Evolutionary conservation across 1,139 yeast species (phyloP).

Genomic region (Scheffersomyces parashehatae): DNA sequence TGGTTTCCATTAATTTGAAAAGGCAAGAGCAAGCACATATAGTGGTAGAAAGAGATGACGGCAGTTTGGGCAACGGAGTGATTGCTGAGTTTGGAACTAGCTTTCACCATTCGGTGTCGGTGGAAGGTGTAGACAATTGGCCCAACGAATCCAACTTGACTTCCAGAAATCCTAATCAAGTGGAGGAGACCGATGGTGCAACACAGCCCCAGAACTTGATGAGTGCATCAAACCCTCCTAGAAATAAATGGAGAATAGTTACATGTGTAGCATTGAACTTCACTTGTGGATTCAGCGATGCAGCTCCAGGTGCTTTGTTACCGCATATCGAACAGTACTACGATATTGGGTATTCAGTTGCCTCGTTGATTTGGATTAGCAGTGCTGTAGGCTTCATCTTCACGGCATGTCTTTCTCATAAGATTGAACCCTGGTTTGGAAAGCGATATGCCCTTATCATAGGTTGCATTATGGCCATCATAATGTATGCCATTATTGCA

Average conservation of each 20-base stretch:
- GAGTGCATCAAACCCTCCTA: slow-evolving; percentile 42
- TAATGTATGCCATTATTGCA: slow-evolving; percentile 42
- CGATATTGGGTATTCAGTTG: slow-evolving; percentile 36
- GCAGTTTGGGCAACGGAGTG: too few relatives aligned
- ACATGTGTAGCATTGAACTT: slow-evolving; percentile 44
- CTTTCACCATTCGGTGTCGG: too few relatives aligned
- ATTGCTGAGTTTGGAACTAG: too few relatives aligned
- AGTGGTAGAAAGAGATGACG: neutral
- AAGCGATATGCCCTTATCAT: slow-evolving; percentile 36
- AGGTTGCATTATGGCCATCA: slow-evolving; percentile 34
- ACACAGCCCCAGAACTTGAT: slow-evolving; percentile 9
- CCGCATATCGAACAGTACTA: slow-evolving; percentile 43
- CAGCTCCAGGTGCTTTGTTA: slow-evolving; percentile 50
- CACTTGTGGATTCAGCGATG: slow-evolving; percentile 39
- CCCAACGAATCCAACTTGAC: too few relatives aligned
- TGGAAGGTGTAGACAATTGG: too few relatives aligned
- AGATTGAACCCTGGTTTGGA: slow-evolving; percentile 43
- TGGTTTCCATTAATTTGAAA: too few relatives aligned
- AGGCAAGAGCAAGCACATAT: neutral
- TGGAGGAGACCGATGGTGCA: too few relatives aligned
- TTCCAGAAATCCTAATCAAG: too few relatives aligned
- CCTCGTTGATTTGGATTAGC: slow-evolving; percentile 47
- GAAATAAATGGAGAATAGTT: slow-evolving; percentile 41
- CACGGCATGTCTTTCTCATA: slow-evolving; percentile 41
- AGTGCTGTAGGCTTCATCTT: slow-evolving; percentile 46